Evolutionary conservation across 371 early-diverging fungal genomes (phyloP), one percentile per base, ranked within the genome.

Genomic region (Rhizopus arrhizus): DNA sequence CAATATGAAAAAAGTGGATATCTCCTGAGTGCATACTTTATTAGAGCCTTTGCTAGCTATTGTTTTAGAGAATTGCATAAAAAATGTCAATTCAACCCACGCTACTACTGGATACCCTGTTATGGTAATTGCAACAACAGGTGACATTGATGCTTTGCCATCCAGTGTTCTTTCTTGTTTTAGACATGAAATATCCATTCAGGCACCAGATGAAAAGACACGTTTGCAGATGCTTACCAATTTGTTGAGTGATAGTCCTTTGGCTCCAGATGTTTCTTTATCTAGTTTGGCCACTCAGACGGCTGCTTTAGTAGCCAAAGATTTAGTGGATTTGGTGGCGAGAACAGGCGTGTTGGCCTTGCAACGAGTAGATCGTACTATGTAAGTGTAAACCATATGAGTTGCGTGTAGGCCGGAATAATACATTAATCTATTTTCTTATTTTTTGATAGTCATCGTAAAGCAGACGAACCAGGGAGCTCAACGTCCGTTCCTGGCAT

Each of bases 301-400:
- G 0, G 96, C 98, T 4, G 95, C 95, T 4, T 80, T 97, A 53
- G 88, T 91, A 5, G 87, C 91, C 1, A 87, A 93, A 41, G 97
- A 97, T 72, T 74, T 97, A 10, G 85, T 78, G 0, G 85, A 88
- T 62, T 68, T 96, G 28, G 80, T 93, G 10, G 86, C 84, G 2
- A 77, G 91, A 41, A 90, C 94, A 0, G 90, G 87, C 31, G 64
- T 80, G 10, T 70, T 81, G 2, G 88, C 94, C 3, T 77, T 92
- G 61, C 83, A 87, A 28, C 83, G 91, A 31, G 84, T 88, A 45
- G 75, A 83, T 49, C 75, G 74, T 28, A 65, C 78, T 0, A 73
- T 85, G 85, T 86, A 75, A 65, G 82, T 57, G 12, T 10, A 7
- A 8, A 29, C 33, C 13, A 58, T 22, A 47, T 36, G 42, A 22